These are phyloP conservation scores for Pythium scleroteichum DNA, from an alignment of 352 stramenopile genomes.

Conservation along the genomic window DNA sequence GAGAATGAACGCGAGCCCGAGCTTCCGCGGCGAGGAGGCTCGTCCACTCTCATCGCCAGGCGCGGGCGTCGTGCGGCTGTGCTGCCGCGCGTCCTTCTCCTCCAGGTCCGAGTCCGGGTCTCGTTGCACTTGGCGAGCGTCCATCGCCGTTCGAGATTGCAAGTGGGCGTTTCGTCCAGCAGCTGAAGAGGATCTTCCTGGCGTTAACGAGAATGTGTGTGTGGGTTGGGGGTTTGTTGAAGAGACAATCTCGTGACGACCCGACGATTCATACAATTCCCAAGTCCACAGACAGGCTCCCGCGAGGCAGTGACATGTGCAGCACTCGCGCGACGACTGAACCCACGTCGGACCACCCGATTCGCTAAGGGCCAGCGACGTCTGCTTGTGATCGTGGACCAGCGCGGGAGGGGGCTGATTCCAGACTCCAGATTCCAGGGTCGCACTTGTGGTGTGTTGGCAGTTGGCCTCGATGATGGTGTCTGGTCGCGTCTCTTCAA, in stretches of 20 bases:
- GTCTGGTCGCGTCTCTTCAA: not conserved
- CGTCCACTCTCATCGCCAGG: not conserved
- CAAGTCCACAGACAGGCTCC: not conserved
- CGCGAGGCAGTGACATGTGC: not conserved
- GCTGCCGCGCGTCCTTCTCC: constrained; percentile 8
- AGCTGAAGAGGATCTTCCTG: no score
- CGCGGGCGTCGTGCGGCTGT: not conserved
- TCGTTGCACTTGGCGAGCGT: no score
- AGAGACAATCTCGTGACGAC: not conserved
- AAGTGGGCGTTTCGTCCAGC: not conserved
- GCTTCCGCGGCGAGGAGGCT: not conserved
- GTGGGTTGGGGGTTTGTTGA: not conserved
- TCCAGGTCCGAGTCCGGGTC: not conserved
- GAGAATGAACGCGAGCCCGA: constrained; percentile 9
- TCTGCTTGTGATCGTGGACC: no score
- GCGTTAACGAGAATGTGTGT: not conserved
- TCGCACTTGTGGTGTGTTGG: no score
- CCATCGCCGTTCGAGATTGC: no score
- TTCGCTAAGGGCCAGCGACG: no score
- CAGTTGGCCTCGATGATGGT: not conserved
- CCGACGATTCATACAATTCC: not conserved
- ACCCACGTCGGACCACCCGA: not conserved
- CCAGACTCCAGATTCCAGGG: no score
- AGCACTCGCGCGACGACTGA: no score
- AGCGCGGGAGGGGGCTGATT: no score